Percentiles rank a stretch among this genome's conserved stretches.
Conservation (phyloP, 2,329 filamentous ascomycete species). For the Amauroascus niger region DNA sequence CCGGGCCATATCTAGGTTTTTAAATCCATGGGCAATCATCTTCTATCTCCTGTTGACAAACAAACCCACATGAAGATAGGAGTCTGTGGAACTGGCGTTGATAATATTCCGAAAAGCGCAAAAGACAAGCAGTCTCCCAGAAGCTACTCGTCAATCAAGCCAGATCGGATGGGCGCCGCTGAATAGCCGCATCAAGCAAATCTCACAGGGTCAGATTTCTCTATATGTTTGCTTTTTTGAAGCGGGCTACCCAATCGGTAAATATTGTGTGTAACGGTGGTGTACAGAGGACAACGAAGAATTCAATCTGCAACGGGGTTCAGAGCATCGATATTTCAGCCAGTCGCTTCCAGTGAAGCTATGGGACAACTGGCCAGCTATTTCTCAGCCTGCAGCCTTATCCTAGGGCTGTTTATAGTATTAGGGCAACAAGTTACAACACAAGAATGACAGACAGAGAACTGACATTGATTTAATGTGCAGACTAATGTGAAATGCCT, state of each 20-base stretch:
- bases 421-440: no score
- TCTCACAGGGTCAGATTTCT: background rate
- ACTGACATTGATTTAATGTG: no score
- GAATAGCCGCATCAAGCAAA: background rate
- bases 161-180: background rate
- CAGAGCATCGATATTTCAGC: background rate
- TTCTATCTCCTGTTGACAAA: background rate
- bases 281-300: background rate
- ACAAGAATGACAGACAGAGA: no score
- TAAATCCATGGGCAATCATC: background rate
- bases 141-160: background rate
- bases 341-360: background rate
- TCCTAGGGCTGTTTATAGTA: no score
- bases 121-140: no score
- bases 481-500: no score
- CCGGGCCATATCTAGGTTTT: background rate
- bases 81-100: background rate
- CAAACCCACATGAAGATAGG: background rate
- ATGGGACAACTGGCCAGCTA: no score
- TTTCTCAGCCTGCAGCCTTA: no score
- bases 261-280: background rate
- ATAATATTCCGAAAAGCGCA: background rate
- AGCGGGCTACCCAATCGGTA: background rate
- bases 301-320: no score
- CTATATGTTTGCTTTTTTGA: slow-evolving; percentile 2